phyloP scores from a whole-genome alignment of 2,329 filamentous ascomycete species.

The Ploettnerulaceae sp. region DNA sequence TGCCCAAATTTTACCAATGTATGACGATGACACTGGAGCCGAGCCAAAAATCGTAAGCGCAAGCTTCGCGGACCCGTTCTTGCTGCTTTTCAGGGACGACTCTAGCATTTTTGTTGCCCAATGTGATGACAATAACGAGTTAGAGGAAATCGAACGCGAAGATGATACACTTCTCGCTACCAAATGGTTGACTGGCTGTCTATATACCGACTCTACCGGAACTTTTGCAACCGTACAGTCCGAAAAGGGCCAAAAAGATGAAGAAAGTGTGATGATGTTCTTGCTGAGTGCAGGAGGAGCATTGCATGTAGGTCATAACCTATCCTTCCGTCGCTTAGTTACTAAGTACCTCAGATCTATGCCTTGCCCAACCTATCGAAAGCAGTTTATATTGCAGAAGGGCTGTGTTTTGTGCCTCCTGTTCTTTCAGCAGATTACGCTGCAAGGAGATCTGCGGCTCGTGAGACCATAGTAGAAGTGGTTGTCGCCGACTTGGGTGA shows the following conservation, averaged over 20 bases:
- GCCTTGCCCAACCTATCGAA: constrained; percentile 67
- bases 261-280: constrained; percentile 63
- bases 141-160: constrained; percentile 72
- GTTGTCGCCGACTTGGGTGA: constrained; percentile 84
- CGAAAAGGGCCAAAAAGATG: constrained; percentile 38
- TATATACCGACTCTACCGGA: constrained; percentile 66
- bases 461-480: constrained; percentile 73
- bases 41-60: constrained; percentile 75
- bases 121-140: constrained; percentile 74
- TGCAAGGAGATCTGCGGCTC: constrained; percentile 63
- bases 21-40: constrained; percentile 81
- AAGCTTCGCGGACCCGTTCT: constrained; percentile 81
- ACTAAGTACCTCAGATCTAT: constrained; percentile 55
- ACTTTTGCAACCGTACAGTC: constrained; percentile 44
- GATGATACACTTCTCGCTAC: constrained; percentile 52
- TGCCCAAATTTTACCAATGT: constrained; percentile 86
- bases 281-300: constrained; percentile 70
- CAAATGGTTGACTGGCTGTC: constrained; percentile 77
- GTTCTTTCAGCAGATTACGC: constrained; percentile 68
- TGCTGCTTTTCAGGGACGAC: constrained; percentile 80
- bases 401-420: constrained; percentile 72
- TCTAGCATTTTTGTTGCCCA: constrained; percentile 73
- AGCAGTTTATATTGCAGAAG: constrained; percentile 69
- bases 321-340: background rate
- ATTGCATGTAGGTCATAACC: constrained; percentile 56